Conservation (phyloP, 495 filamentous ascomycete genomes). For the Neurospora sp. region DNA sequence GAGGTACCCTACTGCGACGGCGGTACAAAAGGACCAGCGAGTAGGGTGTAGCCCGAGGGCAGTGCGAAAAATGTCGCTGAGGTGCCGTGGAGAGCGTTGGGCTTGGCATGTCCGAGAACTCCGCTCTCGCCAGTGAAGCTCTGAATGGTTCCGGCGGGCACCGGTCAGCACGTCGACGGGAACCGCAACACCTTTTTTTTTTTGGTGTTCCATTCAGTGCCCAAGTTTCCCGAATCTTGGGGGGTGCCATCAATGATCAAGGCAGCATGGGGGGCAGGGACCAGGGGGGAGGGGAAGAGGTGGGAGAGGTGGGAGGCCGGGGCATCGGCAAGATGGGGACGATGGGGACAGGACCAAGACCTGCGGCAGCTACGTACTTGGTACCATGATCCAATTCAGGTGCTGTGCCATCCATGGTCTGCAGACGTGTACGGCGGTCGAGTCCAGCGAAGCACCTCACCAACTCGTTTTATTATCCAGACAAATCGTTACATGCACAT, state of each 20-base stretch:
- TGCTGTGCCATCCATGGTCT: neutral
- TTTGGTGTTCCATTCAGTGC: neutral
- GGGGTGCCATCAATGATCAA: neutral
- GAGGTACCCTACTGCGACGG: neutral
- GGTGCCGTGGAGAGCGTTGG: neutral
- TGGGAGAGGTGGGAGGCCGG: neutral
- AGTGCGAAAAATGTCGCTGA: neutral
- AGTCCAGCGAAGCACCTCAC: neutral
- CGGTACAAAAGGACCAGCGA: neutral
- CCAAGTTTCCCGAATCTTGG: neutral
- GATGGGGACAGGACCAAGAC: neutral
- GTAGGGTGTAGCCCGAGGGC: neutral
- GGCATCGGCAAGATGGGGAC: neutral
- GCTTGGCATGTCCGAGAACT: neutral
- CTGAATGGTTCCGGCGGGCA: neutral
- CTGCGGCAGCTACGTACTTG: neutral
- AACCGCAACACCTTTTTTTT: neutral
- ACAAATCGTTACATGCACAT: neutral
- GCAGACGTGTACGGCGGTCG: neutral
- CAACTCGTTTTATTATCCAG: neutral
- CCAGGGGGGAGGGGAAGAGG: neutral
- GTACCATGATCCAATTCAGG: neutral
- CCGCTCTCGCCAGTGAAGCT: neutral
- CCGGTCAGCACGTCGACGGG: neutral
- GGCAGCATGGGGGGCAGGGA: neutral